Evolutionary conservation across 306 rosid species (phyloP).

Genomic region (Medicago arabica): DNA sequence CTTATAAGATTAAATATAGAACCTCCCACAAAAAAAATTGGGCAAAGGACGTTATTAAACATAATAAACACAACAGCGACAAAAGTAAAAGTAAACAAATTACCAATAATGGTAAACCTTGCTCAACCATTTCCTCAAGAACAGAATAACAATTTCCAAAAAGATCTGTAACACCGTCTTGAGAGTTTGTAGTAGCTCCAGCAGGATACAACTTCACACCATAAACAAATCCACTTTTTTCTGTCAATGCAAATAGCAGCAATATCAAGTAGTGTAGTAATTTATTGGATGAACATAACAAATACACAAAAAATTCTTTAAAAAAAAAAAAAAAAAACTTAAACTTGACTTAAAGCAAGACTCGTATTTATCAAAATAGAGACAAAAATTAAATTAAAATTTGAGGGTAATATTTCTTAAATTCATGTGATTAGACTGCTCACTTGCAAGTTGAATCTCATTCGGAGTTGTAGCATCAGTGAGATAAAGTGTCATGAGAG

Average conservation of each 20-base stretch:
- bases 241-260: conserved; percentile 51
- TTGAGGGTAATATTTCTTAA: background rate
- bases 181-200: conserved; percentile 95
- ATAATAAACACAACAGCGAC: conserved; percentile 3
- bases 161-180: conserved; percentile 90
- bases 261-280: conserved; percentile 23
- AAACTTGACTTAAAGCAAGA: background rate
- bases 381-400: background rate
- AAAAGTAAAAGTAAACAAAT: conserved; percentile 10
- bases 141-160: conserved; percentile 83
- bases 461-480: conserved; percentile 73
- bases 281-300: background rate
- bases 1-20: background rate
- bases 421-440: conserved; percentile 38
- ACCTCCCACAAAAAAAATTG: background rate
- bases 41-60: background rate
- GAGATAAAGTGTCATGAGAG: conserved; percentile 92
- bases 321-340: conserved; percentile 8
- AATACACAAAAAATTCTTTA: conserved; percentile 16
- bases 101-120: conserved; percentile 83
- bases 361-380: background rate
- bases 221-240: conserved; percentile 72
- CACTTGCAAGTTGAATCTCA: conserved; percentile 88
- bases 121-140: conserved; percentile 84
- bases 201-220: conserved; percentile 95